Conservation (phyloP, 2,329 filamentous ascomycete genomes). For the Pseudogymnoascus sp. region DNA sequence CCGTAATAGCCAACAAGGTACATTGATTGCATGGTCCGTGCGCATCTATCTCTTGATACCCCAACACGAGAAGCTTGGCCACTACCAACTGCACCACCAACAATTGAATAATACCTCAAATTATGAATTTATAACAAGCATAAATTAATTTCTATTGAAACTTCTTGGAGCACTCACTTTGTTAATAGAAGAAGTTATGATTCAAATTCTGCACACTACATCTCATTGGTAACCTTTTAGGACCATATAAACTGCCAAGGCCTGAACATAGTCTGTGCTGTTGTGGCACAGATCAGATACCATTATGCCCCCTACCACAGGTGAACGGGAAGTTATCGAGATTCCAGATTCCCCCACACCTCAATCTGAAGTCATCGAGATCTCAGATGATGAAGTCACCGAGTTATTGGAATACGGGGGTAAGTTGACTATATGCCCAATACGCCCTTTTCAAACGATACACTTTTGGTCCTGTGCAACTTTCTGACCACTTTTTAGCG, state of each 20-base stretch:
- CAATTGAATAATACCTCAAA: background rate
- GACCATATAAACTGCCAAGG: background rate
- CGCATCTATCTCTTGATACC: background rate
- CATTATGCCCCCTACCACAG: background rate
- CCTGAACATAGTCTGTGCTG: background rate
- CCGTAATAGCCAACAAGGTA: constrained; percentile 6
- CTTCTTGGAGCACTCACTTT: background rate
- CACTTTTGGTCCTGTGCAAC: background rate
- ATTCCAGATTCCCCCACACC: background rate
- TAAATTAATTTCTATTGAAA: background rate
- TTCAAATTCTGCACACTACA: background rate
- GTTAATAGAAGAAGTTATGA: too few relatives aligned
- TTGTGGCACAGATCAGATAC: background rate
- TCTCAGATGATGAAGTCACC: background rate
- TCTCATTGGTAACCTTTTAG: background rate
- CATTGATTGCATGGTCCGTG: background rate
- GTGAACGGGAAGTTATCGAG: background rate
- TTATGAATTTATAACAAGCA: background rate
- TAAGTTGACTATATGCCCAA: background rate
- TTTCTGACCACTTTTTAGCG: background rate
- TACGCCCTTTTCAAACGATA: background rate
- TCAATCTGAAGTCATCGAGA: background rate
- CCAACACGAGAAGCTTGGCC: background rate
- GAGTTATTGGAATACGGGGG: background rate
- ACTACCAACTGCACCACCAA: too few relatives aligned